Base-by-base conservation (phyloP, 2,329 filamentous ascomycete species). In the Moelleriella libera region DNA sequence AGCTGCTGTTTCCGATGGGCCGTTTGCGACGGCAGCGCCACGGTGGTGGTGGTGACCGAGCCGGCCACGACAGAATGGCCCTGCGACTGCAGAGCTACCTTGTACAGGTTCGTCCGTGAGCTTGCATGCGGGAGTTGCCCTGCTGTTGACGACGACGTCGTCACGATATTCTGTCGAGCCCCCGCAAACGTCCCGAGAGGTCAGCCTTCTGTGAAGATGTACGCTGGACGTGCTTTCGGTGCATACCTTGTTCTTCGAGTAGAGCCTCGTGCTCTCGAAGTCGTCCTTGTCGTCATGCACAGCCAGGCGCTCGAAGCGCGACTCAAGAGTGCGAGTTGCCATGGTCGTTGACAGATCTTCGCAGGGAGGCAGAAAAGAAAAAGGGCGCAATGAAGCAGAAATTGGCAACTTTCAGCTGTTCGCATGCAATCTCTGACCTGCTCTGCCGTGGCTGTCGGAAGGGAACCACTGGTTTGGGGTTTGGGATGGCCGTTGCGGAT, bases 221-320 rank as follows among this genome's bases (percentile, higher is more conserved):
- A 41, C 7, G 30, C n/a, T 11, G 9, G 14, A 32, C 4, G 6
- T 32, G 5, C 12, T n/a, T 6, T 42, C 9, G 21, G 8, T n/a
- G 31, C 61, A 49, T 71, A 90, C 88, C 80, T 94, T 94, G 51
- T 78, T 66, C 67, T 94, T 94, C 55, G 78, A 72, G 62, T 85
- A 82, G 30, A 55, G 51, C 52, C 73, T 34, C 34, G 44, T 43
- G 52, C 68, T 70, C 52, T 78, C 72, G 47, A 68, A 68, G 32
- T 70, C 66, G 50, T 87, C 83, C 60, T 90, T 94, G 67, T 95
- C 89, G 60, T 96, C 89, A 57, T 85, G 83, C 52, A 96, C 86
- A 21, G 85, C 83, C 68, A 96, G 78, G 65, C 82, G 83, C 79
- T 95, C 88, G 60, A 97, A 87, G 58, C 86, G 85, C 67, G 85